Evolutionary conservation across 176 grass and related monocot species (phyloP), one percentile per base, ranked within the genome.

Genomic region (Oryza punctata): DNA sequence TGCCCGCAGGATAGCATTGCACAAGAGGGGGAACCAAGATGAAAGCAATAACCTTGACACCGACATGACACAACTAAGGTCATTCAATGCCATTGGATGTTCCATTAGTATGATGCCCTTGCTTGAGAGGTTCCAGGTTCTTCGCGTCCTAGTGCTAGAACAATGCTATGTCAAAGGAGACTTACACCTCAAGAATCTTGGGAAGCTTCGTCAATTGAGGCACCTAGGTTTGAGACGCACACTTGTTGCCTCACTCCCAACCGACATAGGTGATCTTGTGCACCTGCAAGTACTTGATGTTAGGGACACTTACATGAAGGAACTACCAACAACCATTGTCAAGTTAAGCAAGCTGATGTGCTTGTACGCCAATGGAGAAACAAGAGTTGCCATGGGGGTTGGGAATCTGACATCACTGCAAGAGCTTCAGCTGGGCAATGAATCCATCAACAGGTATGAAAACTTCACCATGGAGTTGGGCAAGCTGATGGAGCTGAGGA

Each of bases 171-270:
- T 49, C 46, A 14, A 5, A 15, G 46, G 13, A 15, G 46, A 13
- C 14, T 15, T 49, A 15, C 13, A 49, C 18, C 61, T 84, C 15
- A 24, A 77, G 16, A 3, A 29, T 50, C 18, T 84, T 8, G 60
- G 70, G 4, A 84, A 76, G 2, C 28, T 77, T 12, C 15, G 1
- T 50, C 82, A 77, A 5, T 23, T 84, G 15, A 84, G 43, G 45
- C 77, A 67, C 18, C 63, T 84, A 38, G 61, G 57, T 1, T 27
- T 81, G 37, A 15, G 1, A 25, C 0, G 0, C 13, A 67, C 60
- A 12, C 14, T 12, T 50, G 0, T 69, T 70, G 0, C 3, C 12
- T 63, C 11, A 19, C 63, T 81, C 78, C 63, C 78, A 28, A 24
- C 49, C 18, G 18, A 81, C 25, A 52, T 81, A 13, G 67, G 78